Evolutionary conservation across 1,139 yeast species (phyloP), one percentile per base, ranked within the genome.

Genomic region (Sugiyamaella paludigena): DNA sequence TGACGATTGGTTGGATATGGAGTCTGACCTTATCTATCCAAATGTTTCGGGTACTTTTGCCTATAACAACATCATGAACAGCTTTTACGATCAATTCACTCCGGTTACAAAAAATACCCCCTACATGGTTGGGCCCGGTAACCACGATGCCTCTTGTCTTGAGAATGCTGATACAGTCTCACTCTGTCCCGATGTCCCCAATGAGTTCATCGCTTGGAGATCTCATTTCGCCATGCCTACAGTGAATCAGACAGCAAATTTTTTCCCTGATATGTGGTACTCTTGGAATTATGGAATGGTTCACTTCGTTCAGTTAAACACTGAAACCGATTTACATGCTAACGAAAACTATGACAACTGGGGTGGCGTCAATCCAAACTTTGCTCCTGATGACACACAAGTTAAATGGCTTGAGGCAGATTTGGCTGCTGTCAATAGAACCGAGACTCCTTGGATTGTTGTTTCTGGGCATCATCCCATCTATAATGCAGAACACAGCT

Each of bases 331-430:
- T 45, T 50, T 60, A 27, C 58, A 56, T 29, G 47, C 41, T 9
- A 62, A 58, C 11, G 48, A 55, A 2, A 41, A 48, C 12, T 59
- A 41, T 7, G 60, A 60, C 13, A 61, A 59, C 30, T 53, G 54
- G 41, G 45, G 47, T 12, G 49, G 55, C 2, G 61, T 55, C 16
- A 50, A 56, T 2, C 54, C 52, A 32, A 55, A 32, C 15, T 62
- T 62, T 55, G 65, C 65, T 2, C 39, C 49, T 16, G 42, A 47
- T 11, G 55, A 55, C 32, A 54, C 57, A 44, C 61, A 60, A 51
- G 29, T 69, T 65, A 39, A 62, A 59, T 43, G 73, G 73, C 40
- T 73, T 71, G 46, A 63, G 62, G 57, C 72, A 68, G 64, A 81
- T 68, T 68, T 79, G 74, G 50, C 55, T 43, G 47, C 47, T 26